Evolutionary conservation across 1,139 yeast species (phyloP), one percentile per base, ranked within the genome.

Genomic region (Debaryomyces robertsiae): DNA sequence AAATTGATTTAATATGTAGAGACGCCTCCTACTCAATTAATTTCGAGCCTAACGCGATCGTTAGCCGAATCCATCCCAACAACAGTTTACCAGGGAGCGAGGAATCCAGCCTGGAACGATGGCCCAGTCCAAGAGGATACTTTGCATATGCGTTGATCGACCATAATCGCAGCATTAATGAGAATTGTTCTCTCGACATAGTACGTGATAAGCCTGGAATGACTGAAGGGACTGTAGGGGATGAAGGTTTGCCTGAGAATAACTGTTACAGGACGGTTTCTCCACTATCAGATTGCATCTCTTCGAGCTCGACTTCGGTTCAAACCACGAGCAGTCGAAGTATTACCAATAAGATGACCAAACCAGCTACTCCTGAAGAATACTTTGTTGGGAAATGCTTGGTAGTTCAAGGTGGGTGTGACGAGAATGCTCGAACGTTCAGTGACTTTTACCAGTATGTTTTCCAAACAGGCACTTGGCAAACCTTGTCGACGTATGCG

Each of bases 61-160:
- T 50, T n/a, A 42, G 30, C 14, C 38, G 36, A 13, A 19, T 44
- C 14, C 43, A 47, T 14, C 13, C 23, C 17, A 23, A 18, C 7
- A 29, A 27, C 4, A 17, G 27, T 22, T 13, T 31, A 13, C 27
- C 19, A 22, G 24, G 14, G n/a, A 38, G 29, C 10, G 34, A 22
- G 10, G 14, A n/a, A 22, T 27, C 15, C 10, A 3, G 24, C 30
- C 36, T 40, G 27, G 52, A 50, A 6, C 46, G 41, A 3, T 58
- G 71, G 64, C 77, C 77, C 0, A 43, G 57, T 9, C 66, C 75
- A 6, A 48, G 78, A 52, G 78, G 77, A 0, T 72, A 54, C 49
- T 70, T 66, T 52, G 77, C 77, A 1, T 56, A 50, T 31, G 43
- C 66, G 1, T 52, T 71, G 36, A 57, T 69, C 9, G 64, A 68